phyloP scores from a whole-genome alignment of 495 filamentous ascomycete genomes.

The Aspergillus nidulans region DNA sequence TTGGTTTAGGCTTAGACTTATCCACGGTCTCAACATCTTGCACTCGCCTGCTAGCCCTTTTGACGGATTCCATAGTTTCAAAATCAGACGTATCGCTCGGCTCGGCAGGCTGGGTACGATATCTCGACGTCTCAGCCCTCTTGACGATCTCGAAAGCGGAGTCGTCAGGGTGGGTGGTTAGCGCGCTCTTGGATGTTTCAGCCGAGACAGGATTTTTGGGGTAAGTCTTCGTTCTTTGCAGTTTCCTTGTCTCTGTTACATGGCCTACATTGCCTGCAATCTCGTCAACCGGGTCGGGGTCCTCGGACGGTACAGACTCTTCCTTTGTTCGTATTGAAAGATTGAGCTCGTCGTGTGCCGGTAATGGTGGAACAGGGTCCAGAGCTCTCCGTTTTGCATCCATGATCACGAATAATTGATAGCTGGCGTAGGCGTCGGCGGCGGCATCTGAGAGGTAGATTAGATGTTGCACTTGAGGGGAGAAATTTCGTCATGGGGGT shows the following conservation, averaged over 20 bases:
- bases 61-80: not conserved
- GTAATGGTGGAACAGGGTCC: conserved; percentile 64
- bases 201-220: too few species aligned
- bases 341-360: conserved; percentile 61
- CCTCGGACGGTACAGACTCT: conserved; percentile 3
- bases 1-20: not conserved
- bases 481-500: not conserved
- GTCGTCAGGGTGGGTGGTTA: not conserved
- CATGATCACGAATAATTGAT: conserved; percentile 67
- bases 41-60: not conserved
- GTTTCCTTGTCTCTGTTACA: not conserved
- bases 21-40: not conserved
- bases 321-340: conserved; percentile 48
- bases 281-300: conserved; percentile 11
- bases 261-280: not conserved
- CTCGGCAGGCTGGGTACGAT: not conserved
- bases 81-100: not conserved
- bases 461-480: not conserved
- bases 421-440: conserved; percentile 73
- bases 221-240: too few species aligned
- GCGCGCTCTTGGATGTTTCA: too few species aligned
- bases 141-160: not conserved
- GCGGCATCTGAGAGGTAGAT: conserved; percentile 62
- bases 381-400: conserved; percentile 62
- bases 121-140: not conserved